A percentile compares a stretch with the other conserved stretches of the same genome.
phyloP scores from a whole-genome alignment of 257 asterid genomes.

The Nemophila menziesii region DNA sequence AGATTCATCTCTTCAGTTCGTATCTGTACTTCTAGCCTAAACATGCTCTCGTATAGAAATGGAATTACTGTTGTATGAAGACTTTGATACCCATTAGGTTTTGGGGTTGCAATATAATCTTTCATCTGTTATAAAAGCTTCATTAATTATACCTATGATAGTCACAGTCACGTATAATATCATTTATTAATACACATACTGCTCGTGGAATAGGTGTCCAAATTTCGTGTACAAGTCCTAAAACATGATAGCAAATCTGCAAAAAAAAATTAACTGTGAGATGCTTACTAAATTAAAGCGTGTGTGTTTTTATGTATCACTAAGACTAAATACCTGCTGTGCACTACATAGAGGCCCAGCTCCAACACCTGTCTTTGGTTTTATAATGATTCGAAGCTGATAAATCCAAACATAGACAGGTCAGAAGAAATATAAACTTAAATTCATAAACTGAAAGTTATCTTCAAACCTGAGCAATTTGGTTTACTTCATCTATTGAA shows the following conservation, averaged over 20 bases:
- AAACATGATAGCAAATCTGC: conserved; percentile 92
- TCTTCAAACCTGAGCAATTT: conserved; percentile 65
- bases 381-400: conserved; percentile 75
- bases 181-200: too few relatives aligned
- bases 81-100: conserved; percentile 89
- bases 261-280: conserved; percentile 15
- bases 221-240: conserved; percentile 85
- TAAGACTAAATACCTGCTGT: conserved; percentile 55
- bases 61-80: conserved; percentile 93
- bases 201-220: conserved; percentile 96
- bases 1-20: conserved; percentile 93
- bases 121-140: conserved; percentile 52
- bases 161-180: too few relatives aligned
- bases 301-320: conserved; percentile 5
- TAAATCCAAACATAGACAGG: conserved; percentile 20
- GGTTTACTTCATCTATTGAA: conserved; percentile 54
- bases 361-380: conserved; percentile 75
- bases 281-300: conserved; percentile 1
- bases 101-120: conserved; percentile 82
- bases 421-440: conserved; percentile 1
- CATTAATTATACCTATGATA: not conserved
- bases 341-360: conserved; percentile 83
- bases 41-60: conserved; percentile 88
- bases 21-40: conserved; percentile 89
- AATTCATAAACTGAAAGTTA: conserved; percentile 9